phyloP scores from a whole-genome alignment of 164 flowering plant genomes.

The Protea cynaroides region DNA sequence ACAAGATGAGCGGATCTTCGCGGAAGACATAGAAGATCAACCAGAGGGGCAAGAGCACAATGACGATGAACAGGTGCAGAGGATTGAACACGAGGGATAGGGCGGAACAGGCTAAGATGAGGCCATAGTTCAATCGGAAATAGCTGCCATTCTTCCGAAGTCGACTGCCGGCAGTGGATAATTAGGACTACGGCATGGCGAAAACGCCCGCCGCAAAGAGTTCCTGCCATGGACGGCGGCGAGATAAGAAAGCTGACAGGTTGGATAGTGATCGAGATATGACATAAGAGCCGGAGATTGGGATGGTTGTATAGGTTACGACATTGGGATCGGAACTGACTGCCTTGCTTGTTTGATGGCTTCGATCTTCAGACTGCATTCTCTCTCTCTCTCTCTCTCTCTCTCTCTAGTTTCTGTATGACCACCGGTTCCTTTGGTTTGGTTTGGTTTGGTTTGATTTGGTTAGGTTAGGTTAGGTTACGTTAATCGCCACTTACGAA shows the following conservation, averaged over 20 bases:
- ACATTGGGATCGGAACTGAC: constrained; percentile 16
- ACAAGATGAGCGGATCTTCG: constrained; percentile 36
- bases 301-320: constrained; percentile 38
- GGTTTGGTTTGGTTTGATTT: no score
- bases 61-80: constrained; percentile 16
- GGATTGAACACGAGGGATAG: constrained; percentile 22
- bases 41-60: constrained; percentile 23
- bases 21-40: constrained; percentile 31
- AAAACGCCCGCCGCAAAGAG: constrained; percentile 22
- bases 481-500: no score
- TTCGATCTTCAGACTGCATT: neutral
- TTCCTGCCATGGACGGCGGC: constrained; percentile 46
- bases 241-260: constrained; percentile 28
- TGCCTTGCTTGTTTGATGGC: constrained; percentile 14
- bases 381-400: no score
- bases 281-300: constrained; percentile 34
- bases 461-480: no score
- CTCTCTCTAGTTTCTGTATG: no score
- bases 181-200: constrained; percentile 22
- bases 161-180: constrained; percentile 15
- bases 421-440: no score
- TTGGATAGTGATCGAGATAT: constrained; percentile 35
- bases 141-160: constrained; percentile 21
- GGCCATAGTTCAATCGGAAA: constrained; percentile 29
- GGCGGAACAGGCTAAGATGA: constrained; percentile 14